Conservation (phyloP, 129 eudicot species). For the Lactuca sativa region DNA sequence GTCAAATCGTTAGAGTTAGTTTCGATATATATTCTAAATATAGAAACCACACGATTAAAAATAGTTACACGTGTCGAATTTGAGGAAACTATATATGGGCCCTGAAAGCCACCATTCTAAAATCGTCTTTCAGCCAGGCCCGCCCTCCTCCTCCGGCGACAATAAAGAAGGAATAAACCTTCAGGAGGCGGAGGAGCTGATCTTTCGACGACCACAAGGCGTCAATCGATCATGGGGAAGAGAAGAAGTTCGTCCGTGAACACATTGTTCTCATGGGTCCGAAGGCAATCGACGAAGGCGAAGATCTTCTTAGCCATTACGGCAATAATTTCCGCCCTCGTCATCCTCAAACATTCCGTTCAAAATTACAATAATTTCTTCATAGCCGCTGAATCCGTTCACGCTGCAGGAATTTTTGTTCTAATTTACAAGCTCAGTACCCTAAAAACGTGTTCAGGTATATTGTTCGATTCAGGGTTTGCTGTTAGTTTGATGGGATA, state of each 20-base stretch:
- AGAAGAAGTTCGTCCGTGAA: constrained; percentile 59
- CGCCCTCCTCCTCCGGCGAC: constrained; percentile 37
- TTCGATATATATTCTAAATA: constrained; percentile 12
- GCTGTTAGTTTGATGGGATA: no score
- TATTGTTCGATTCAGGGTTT: not conserved
- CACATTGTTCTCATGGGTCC: constrained; percentile 60
- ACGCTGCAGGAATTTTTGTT: constrained; percentile 64
- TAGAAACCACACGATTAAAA: constrained; percentile 26
- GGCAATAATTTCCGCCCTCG: constrained; percentile 39
- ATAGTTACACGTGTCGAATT: constrained; percentile 16
- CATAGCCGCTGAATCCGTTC: constrained; percentile 65
- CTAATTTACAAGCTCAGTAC: constrained; percentile 76
- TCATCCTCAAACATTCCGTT: constrained; percentile 49
- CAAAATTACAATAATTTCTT: constrained; percentile 54
- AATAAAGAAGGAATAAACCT: constrained; percentile 14
- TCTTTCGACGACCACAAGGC: constrained; percentile 16
- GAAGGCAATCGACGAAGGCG: constrained; percentile 59
- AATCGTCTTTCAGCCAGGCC: constrained; percentile 21
- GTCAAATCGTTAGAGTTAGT: constrained; percentile 15
- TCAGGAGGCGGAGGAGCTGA: constrained; percentile 44
- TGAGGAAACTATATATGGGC: constrained; percentile 11
- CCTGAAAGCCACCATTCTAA: not conserved
- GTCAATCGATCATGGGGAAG: constrained; percentile 45
- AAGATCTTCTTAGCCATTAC: constrained; percentile 54
- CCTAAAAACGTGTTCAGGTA: constrained; percentile 76